A percentile compares a stretch with the other conserved stretches of the same genome.
Conservation (phyloP, 2,329 filamentous ascomycete genomes). For the Aspergillus sp. region DNA sequence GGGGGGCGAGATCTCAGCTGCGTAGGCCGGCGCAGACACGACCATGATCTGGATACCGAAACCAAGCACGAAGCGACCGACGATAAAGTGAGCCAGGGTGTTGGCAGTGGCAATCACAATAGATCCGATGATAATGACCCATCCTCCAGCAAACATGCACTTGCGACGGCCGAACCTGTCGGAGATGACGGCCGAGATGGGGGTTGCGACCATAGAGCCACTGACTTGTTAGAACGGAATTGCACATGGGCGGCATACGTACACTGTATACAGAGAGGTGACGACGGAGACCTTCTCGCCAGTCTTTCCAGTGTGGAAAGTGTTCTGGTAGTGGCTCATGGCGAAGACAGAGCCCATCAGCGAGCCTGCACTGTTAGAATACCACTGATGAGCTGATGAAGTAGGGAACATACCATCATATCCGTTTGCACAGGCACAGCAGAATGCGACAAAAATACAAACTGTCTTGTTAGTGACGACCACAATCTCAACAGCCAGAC, state of each 20-base stretch:
- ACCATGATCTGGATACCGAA: constrained; percentile 51
- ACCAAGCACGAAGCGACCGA: constrained; percentile 51
- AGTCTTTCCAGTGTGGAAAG: constrained; percentile 40
- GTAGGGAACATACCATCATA: constrained; percentile 23
- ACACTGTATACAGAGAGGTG: constrained; percentile 51
- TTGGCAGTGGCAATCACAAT: constrained; percentile 43
- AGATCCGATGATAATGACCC: constrained; percentile 48
- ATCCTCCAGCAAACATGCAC: constrained; percentile 48
- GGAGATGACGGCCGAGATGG: constrained; percentile 46
- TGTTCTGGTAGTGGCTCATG: constrained; percentile 37
- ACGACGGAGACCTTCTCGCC: constrained; percentile 43
- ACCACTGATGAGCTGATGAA: not conserved
- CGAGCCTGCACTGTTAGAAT: constrained; percentile 13
- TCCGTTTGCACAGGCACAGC: constrained; percentile 34
- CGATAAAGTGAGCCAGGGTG: constrained; percentile 43
- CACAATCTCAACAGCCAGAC: not conserved
- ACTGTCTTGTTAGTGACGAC: constrained; percentile 30
- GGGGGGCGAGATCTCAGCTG: constrained; percentile 50
- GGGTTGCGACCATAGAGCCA: constrained; percentile 38
- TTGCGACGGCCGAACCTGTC: constrained; percentile 47
- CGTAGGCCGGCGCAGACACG: constrained; percentile 50
- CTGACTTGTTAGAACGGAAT: constrained; percentile 22
- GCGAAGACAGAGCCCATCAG: constrained; percentile 32
- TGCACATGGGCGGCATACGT: constrained; percentile 20
- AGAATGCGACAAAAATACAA: constrained; percentile 44